Conservation (phyloP, 805 yeast species). For the Candida jianshihensis region DNA sequence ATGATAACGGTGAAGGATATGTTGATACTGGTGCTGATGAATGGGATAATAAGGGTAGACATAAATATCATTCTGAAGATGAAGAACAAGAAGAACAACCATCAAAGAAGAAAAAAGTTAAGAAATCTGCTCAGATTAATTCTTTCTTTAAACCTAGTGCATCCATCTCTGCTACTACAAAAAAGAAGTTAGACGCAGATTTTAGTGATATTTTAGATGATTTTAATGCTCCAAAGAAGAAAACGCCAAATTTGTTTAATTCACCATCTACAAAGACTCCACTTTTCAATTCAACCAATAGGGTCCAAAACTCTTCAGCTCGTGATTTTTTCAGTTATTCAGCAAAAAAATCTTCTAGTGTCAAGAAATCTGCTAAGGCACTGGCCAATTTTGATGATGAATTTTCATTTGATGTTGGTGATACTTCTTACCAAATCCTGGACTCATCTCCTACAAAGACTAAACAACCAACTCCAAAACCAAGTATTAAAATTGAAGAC, state of each 20-base stretch:
- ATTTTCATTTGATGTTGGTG: slow-evolving; percentile 20
- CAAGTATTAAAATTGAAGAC: slow-evolving; percentile 3
- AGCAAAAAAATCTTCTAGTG: slow-evolving; percentile 22
- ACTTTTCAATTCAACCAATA: slow-evolving; percentile 20
- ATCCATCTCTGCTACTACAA: slow-evolving; percentile 19
- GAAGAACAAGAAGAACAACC: slow-evolving; percentile 27
- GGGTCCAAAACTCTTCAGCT: slow-evolving; percentile 18
- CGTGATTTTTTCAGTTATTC: slow-evolving; percentile 16
- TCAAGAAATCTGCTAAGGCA: slow-evolving; percentile 17
- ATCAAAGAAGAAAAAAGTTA: slow-evolving; percentile 13
- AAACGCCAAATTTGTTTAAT: slow-evolving; percentile 10
- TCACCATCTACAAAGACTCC: slow-evolving; percentile 13
- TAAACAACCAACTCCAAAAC: slow-evolving; percentile 1
- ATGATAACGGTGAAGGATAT: slow-evolving; percentile 90
- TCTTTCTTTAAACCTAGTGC: slow-evolving; percentile 40
- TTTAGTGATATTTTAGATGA: slow-evolving; percentile 26
- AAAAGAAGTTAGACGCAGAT: slow-evolving; percentile 39
- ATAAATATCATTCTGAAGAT: slow-evolving; percentile 44
- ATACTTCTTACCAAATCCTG: slow-evolving; percentile 21
- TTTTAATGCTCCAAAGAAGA: slow-evolving; percentile 27
- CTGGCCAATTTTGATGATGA: slow-evolving; percentile 24
- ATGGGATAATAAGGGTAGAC: slow-evolving; percentile 57
- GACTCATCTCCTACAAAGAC: slow-evolving; percentile 33
- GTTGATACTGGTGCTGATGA: slow-evolving; percentile 91
- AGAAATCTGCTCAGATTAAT: slow-evolving; percentile 4